Evolutionary conservation across 2,329 filamentous ascomycete species (phyloP), one percentile per base, ranked within the genome.

Genomic region (Alternaria rosae): DNA sequence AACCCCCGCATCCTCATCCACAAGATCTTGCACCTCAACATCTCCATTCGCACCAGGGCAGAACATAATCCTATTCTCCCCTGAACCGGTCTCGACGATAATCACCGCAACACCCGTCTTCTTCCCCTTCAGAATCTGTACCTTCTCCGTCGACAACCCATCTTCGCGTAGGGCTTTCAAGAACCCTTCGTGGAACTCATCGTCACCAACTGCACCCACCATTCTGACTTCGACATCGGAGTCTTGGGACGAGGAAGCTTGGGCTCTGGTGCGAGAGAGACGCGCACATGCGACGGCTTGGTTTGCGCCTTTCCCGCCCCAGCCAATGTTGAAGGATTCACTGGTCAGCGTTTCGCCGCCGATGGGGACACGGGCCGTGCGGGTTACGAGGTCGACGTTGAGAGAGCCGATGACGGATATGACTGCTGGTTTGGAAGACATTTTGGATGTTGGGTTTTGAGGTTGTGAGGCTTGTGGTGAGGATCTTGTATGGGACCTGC

Each of bases 251-350:
- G 65, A 57, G 7, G 61, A 54, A 15, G 75, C 73, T 59, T 78
- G 74, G 7, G 70, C 44, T 55, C 74, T 67, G 3, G 82, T 83
- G 26, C 91, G 87, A 1, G 92, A 95, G 53, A 96, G 87, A 66
- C 94, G 92, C 53, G 90, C 92, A 81, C 91, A 93, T 23, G 93
- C 93, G 58, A 97, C 92, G 62, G 93, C 94, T 83, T 98, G 94
- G 83, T 98, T 98, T 63, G 94, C 93, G 67, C 94, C 94, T 82
- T 99, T 99, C 59, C 95, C 94, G 72, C 94, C 95, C 28, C 91
- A 90, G 44, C 91, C 93, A 35, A 90, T 92, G 75, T 86, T 86
- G 82, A 97, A 97, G 20, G 88, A 89, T 67, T 84, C 89, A 50
- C 92, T 87, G 3, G 92, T 94, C 54, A 98, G 85, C 3, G 94